Base-by-base conservation (phyloP, 345 rosid genomes). In the Melastoma malabathricum region DNA sequence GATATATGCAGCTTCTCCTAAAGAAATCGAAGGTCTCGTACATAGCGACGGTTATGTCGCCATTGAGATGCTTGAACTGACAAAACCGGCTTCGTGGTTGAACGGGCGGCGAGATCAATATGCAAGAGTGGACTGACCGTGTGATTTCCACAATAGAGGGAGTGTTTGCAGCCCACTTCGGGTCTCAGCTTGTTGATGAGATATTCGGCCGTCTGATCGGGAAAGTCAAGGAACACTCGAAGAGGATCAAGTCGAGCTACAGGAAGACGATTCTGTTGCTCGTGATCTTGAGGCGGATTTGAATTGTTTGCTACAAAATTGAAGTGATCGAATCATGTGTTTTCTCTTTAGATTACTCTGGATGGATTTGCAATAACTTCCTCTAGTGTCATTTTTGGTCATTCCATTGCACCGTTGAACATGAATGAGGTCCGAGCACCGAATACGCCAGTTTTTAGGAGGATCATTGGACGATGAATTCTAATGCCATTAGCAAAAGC, bases 71-170 rank as follows among this genome's bases (percentile, higher is more conserved):
- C 38, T 57, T 18, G 54, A 57, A 29, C 27, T 57, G 18, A 17
- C 39, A 14, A 48, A 48, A 46, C 61, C 61, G 14, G 34, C 46
- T 15, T n/a, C 47, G 29, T 29, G 53, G 46, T 16, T 39, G 20
- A 56, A 18, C 38, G 47, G 47, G 13, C 0, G 18, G 39, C 13
- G 49, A 48, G 39, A 52, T 43, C 13, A 18, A 59, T 43, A 59
- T 59, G 56, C 49, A 59, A 29, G 56, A 43, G 49, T 51, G 55
- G 56, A 51, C 62, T 5, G 18, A 50, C 48, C 62, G 50, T 22
- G 48, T 51, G 29, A 25, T 56, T 25, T 48, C 62, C 7, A 50
- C 49, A 13, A 43, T 59, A 56, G 56, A 59, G 43, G 56, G 56
- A 2, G 39, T 51, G 22, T 59, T 59, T 20, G 44, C 3, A 10